A percentile compares a stretch with the other conserved stretches of the same genome.
These are phyloP conservation scores for Cryomyces minteri DNA, from an alignment of 495 filamentous ascomycete species.

Conservation along the genomic window DNA sequence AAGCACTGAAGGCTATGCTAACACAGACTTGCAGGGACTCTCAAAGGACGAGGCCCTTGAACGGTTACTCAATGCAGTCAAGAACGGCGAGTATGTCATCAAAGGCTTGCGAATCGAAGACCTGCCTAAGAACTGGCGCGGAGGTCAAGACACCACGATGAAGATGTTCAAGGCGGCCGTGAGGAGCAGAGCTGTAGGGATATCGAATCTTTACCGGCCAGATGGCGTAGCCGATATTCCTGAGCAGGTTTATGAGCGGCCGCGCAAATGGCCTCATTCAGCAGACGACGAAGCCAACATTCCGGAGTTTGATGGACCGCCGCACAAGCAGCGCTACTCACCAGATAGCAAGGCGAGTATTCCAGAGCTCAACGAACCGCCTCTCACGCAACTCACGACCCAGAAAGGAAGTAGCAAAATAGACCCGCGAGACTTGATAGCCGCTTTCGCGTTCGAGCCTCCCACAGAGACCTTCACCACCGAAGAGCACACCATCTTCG, in stretches of 20 bases:
- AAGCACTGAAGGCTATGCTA: slow-evolving; percentile 13
- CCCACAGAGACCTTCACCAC: slow-evolving; percentile 67
- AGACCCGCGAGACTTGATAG: slow-evolving; percentile 43
- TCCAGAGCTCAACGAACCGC: slow-evolving; percentile 22
- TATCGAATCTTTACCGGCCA: slow-evolving; percentile 48
- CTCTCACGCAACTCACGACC: slow-evolving; percentile 26
- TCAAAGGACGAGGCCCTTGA: too few relatives aligned
- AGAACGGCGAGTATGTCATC: too few relatives aligned
- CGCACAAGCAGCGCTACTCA: too few relatives aligned
- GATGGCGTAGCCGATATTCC: slow-evolving; percentile 75
- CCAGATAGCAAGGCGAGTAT: too few relatives aligned
- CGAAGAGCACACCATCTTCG: slow-evolving; percentile 60
- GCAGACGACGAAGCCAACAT: too few relatives aligned
- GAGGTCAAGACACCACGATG: too few relatives aligned
- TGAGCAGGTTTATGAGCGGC: slow-evolving; percentile 26
- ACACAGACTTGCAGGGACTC: too few relatives aligned
- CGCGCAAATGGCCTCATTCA: too few relatives aligned
- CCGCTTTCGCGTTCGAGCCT: slow-evolving; percentile 53
- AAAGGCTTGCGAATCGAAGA: too few relatives aligned
- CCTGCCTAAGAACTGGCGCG: too few relatives aligned
- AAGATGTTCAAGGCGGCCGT: slow-evolving; percentile 51
- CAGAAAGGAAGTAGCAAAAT: slow-evolving; percentile 56
- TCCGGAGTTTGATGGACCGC: too few relatives aligned
- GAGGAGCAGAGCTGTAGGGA: slow-evolving; percentile 49
- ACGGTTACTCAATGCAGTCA: too few relatives aligned